Evolutionary conservation across 129 eudicot species (phyloP).

Genomic region (Solidago caesia): DNA sequence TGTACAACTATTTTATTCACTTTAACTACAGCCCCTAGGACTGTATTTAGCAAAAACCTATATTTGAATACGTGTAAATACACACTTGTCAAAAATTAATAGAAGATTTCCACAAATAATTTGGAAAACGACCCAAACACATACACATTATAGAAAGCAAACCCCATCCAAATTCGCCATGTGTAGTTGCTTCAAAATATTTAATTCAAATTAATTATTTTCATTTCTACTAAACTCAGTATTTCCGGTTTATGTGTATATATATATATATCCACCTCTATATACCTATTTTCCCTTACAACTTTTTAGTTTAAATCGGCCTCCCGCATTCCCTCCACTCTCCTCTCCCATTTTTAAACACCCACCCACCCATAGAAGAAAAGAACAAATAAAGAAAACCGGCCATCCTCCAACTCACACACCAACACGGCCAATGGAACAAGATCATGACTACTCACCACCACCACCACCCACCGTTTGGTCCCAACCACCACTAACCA

Average conservation of each 20-base stretch:
- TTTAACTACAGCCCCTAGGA: no score
- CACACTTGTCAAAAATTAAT: background rate
- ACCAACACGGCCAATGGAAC: conserved; percentile 46
- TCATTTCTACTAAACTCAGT: background rate
- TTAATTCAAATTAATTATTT: background rate
- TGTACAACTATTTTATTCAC: no score
- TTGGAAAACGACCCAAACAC: conserved; percentile 22
- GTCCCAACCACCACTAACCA: conserved; percentile 39
- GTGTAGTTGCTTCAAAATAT: background rate
- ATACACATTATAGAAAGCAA: background rate
- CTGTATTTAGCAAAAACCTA: no score
- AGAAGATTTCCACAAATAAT: background rate
- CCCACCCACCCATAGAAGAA: background rate
- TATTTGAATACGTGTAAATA: background rate
- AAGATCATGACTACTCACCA: conserved; percentile 44
- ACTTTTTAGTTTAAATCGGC: conserved; percentile 15
- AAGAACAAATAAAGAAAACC: background rate
- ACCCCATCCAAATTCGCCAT: conserved; percentile 11
- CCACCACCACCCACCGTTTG: conserved; percentile 41
- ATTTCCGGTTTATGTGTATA: background rate
- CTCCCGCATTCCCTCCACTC: background rate
- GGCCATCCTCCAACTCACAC: background rate
- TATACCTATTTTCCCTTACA: conserved; percentile 8
- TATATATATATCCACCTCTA: conserved; percentile 2
- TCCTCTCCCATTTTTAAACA: no score